Evolutionary conservation across 768 basidiomycete species (phyloP).

Genomic region (Rhodotorula graminis): DNA sequence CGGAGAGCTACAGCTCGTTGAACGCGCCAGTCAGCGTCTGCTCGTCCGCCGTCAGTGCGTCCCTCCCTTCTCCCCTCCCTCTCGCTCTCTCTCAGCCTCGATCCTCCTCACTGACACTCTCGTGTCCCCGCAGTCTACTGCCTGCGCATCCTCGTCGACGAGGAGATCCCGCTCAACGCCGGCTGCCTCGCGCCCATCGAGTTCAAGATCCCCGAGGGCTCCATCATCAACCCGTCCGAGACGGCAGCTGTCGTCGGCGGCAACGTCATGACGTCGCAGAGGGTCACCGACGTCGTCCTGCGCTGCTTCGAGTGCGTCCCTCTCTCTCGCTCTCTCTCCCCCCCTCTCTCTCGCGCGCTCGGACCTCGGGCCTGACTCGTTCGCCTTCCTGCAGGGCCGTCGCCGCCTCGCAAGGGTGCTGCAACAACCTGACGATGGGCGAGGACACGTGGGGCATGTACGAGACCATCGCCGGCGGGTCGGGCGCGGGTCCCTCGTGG

Average conservation of each 20-base stretch:
- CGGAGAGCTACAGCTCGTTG: constrained; percentile 62
- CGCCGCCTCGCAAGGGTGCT: constrained; percentile 85
- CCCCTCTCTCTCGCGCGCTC: no score
- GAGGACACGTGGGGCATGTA: constrained; percentile 53
- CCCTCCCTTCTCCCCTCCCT: constrained; percentile 55
- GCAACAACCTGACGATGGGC: constrained; percentile 75
- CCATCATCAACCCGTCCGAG: constrained; percentile 70
- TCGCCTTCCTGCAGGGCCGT: constrained; percentile 52
- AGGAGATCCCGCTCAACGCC: constrained; percentile 77
- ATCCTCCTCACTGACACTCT: no score
- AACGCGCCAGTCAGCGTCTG: constrained; percentile 81
- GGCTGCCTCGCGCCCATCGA: constrained; percentile 63
- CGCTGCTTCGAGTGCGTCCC: constrained; percentile 67
- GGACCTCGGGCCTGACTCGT: no score
- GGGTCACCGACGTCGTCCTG: constrained; percentile 90
- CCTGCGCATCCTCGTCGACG: constrained; percentile 39
- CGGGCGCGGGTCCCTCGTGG: constrained; percentile 83
- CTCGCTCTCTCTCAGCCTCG: no score
- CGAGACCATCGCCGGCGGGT: constrained; percentile 89
- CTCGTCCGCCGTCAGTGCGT: constrained; percentile 77
- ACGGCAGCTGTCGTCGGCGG: constrained; percentile 90
- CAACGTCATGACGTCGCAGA: constrained; percentile 82
- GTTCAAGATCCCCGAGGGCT: constrained; percentile 70
- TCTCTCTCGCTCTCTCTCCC: no score
- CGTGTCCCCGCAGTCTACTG: constrained; percentile 39